Percentiles rank a stretch among this genome's conserved stretches.
These are phyloP conservation scores for Tardiomyces depauwii DNA, from an alignment of 1,139 yeast species.

Conservation along the genomic window DNA sequence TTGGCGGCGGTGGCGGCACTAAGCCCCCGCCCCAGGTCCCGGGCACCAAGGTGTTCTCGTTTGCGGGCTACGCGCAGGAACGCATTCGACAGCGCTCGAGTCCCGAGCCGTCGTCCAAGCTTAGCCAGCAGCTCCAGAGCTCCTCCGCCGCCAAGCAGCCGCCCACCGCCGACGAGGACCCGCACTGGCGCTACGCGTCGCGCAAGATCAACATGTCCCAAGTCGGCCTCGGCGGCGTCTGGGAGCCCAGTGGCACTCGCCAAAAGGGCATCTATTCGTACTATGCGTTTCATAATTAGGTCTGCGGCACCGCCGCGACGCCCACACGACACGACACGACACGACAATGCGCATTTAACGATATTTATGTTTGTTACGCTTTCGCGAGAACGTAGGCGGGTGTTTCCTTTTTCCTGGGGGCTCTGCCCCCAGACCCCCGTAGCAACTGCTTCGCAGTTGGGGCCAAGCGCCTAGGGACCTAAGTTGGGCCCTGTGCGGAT, in stretches of 20 bases:
- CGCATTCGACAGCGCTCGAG: constrained; percentile 5
- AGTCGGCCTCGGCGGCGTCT: constrained; percentile 24
- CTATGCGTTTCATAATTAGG: constrained; percentile 11
- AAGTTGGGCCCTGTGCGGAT: no score
- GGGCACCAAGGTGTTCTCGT: constrained; percentile 6
- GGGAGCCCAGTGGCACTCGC: constrained; percentile 18
- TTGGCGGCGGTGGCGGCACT: not conserved
- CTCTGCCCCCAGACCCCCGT: no score
- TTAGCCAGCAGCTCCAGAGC: not conserved
- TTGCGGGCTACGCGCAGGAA: constrained; percentile 8
- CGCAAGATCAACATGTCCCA: constrained; percentile 24
- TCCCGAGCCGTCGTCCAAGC: not conserved
- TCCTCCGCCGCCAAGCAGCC: constrained; percentile 2
- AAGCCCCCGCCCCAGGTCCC: constrained; percentile 2
- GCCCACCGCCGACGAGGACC: constrained; percentile 1
- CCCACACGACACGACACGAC: no score
- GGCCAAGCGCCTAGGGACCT: no score
- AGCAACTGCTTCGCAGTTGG: no score
- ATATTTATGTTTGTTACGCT: no score
- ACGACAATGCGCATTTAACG: no score
- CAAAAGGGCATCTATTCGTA: constrained; percentile 28
- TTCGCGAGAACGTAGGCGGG: no score
- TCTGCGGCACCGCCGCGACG: no score
- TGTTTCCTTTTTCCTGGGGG: no score
- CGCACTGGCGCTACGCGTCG: constrained; percentile 21